Conservation (phyloP, 2,329 filamentous ascomycete genomes). For the Diaporthe vaccinii region DNA sequence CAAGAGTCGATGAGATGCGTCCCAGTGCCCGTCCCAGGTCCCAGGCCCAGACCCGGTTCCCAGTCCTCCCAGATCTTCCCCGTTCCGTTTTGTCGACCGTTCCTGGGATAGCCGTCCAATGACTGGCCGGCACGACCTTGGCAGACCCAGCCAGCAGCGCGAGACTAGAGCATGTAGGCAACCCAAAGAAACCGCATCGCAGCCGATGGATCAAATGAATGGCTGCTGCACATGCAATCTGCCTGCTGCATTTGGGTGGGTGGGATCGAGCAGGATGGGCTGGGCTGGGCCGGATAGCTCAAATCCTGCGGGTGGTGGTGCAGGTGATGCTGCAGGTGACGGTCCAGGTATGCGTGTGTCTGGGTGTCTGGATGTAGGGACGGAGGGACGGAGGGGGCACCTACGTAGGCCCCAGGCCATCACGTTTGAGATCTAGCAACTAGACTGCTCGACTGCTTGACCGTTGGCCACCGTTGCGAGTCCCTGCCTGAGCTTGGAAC, state of each 20-base stretch:
- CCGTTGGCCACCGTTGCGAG: constrained; percentile 11
- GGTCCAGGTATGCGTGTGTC: neutral
- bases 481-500: neutral
- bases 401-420: neutral
- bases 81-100: constrained; percentile 19
- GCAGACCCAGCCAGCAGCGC: neutral
- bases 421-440: neutral
- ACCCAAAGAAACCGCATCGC: constrained; percentile 8
- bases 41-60: neutral
- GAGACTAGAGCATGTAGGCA: constrained; percentile 6
- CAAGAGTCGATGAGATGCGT: constrained; percentile 21
- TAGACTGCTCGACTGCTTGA: neutral
- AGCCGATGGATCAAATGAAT: constrained; percentile 2
- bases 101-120: constrained; percentile 5
- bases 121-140: neutral
- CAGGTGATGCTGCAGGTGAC: constrained; percentile 10
- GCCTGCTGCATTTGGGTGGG: constrained; percentile 20
- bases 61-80: constrained; percentile 6
- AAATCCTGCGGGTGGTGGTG: constrained; percentile 14
- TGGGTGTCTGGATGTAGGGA: neutral
- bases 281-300: neutral
- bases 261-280: constrained; percentile 1
- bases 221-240: constrained; percentile 10
- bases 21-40: neutral
- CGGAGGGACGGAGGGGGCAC: neutral